Conservation (phyloP, 2,329 filamentous ascomycete genomes). For the Coccinonectria pachysandricola region DNA sequence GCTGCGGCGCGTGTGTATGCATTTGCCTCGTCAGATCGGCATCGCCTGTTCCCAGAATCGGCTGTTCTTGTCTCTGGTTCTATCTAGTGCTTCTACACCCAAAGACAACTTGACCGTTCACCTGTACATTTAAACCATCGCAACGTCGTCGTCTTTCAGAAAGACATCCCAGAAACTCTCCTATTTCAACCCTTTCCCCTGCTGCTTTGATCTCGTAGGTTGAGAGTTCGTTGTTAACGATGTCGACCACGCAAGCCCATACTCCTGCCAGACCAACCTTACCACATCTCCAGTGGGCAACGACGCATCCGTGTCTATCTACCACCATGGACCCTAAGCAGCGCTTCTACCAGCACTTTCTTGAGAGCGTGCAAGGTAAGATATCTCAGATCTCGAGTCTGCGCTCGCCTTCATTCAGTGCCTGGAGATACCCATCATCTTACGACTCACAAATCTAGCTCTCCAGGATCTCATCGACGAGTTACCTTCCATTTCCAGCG, state of each 20-base stretch:
- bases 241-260: conserved; percentile 17
- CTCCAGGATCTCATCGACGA: conserved; percentile 67
- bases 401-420: background rate
- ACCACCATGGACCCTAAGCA: conserved; percentile 47
- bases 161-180: no score
- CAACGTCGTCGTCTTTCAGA: no score
- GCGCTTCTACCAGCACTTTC: conserved; percentile 77
- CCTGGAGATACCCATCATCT: no score
- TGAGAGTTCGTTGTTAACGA: conserved; percentile 9
- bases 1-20: no score
- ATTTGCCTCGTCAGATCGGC: no score
- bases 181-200: conserved; percentile 1
- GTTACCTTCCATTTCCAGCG: conserved; percentile 50
- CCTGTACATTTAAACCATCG: no score
- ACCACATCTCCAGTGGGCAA: conserved; percentile 12
- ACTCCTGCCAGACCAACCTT: conserved; percentile 6
- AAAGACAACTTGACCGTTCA: no score
- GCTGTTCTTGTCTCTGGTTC: no score
- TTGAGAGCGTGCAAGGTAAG: conserved; percentile 61
- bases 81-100: no score
- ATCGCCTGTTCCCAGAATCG: no score
- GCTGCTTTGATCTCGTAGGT: no score
- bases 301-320: conserved; percentile 14
- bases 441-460: conserved; percentile 41
- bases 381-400: conserved; percentile 2